phyloP scores from a whole-genome alignment of 2,329 filamentous ascomycete genomes.

The Penicillium brasilianum region DNA sequence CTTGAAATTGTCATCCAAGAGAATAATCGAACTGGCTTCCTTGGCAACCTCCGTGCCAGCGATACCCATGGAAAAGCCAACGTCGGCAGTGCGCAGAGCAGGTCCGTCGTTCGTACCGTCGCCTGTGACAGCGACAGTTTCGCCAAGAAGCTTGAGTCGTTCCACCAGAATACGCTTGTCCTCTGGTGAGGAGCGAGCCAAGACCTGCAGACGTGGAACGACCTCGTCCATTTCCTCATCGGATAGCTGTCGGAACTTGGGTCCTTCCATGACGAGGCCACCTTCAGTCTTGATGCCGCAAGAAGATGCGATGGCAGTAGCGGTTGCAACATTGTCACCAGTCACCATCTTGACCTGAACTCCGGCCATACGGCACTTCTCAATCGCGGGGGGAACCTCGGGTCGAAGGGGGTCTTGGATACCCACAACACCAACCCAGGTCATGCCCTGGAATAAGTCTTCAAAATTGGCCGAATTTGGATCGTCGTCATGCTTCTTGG shows the following conservation, averaged over 20 bases:
- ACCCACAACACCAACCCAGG: slow-evolving; percentile 72
- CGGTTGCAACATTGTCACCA: slow-evolving; percentile 72
- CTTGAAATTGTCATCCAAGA: slow-evolving; percentile 69
- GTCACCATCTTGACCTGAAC: slow-evolving; percentile 77
- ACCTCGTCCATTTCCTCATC: slow-evolving; percentile 63
- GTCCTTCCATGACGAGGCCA: slow-evolving; percentile 71
- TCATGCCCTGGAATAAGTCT: slow-evolving; percentile 73
- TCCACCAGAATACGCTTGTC: slow-evolving; percentile 69
- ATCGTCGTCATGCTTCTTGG: slow-evolving; percentile 65
- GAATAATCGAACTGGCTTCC: slow-evolving; percentile 70
- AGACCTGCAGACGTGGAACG: slow-evolving; percentile 65
- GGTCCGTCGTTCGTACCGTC: slow-evolving; percentile 72
- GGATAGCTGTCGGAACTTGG: slow-evolving; percentile 66
- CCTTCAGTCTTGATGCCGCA: slow-evolving; percentile 69
- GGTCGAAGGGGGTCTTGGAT: slow-evolving; percentile 75
- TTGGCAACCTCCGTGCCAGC: slow-evolving; percentile 71
- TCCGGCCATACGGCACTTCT: slow-evolving; percentile 69
- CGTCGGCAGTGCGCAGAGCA: slow-evolving; percentile 68
- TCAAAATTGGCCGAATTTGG: slow-evolving; percentile 67
- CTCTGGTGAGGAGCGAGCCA: slow-evolving; percentile 69
- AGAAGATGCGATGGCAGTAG: slow-evolving; percentile 72
- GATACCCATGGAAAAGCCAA: slow-evolving; percentile 72
- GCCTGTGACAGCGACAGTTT: slow-evolving; percentile 67
- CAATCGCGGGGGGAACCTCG: slow-evolving; percentile 70
- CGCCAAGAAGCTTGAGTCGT: slow-evolving; percentile 65